phyloP scores from a whole-genome alignment of 345 rosid genomes.

The Laguncularia racemosa region DNA sequence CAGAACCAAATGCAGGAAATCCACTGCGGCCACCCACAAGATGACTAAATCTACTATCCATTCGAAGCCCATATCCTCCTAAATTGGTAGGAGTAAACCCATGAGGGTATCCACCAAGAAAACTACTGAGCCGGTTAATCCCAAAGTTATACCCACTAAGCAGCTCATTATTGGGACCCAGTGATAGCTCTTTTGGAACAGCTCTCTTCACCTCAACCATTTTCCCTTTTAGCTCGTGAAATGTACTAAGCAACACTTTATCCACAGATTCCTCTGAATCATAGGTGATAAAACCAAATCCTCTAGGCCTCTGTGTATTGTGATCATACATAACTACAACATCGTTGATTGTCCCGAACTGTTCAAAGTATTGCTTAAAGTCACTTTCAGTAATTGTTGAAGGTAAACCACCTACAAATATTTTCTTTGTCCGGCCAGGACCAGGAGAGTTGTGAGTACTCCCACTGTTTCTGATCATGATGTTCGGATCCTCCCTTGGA shows the following conservation, averaged over 20 bases:
- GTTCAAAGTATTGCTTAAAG: slow-evolving; percentile 68
- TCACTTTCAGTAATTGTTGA: slow-evolving; percentile 52
- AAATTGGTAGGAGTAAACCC: slow-evolving; percentile 17
- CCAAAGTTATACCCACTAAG: too few relatives aligned
- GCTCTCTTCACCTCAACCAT: slow-evolving; percentile 79
- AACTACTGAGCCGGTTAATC: slow-evolving; percentile 7
- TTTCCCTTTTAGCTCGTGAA: slow-evolving; percentile 60
- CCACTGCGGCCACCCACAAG: slow-evolving; percentile 22
- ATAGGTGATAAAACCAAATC: slow-evolving; percentile 80
- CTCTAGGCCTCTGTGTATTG: slow-evolving; percentile 63
- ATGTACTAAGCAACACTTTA: slow-evolving; percentile 45
- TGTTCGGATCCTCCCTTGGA: slow-evolving; percentile 11
- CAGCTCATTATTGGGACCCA: background rate
- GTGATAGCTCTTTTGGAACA: slow-evolving; percentile 54
- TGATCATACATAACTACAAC: slow-evolving; percentile 83
- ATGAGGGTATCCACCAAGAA: slow-evolving; percentile 22
- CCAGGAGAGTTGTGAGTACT: slow-evolving; percentile 15
- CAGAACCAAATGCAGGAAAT: slow-evolving; percentile 21
- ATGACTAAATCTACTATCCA: slow-evolving; percentile 23
- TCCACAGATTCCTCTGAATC: slow-evolving; percentile 66
- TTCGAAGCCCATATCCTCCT: slow-evolving; percentile 24
- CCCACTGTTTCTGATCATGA: background rate
- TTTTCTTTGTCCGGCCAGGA: slow-evolving; percentile 39
- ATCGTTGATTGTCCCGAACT: slow-evolving; percentile 63
- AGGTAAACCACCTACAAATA: slow-evolving; percentile 82